Evolutionary conservation across 2,329 filamentous ascomycete species (phyloP), one percentile per base, ranked within the genome.

Genomic region (Knufia fluminis): DNA sequence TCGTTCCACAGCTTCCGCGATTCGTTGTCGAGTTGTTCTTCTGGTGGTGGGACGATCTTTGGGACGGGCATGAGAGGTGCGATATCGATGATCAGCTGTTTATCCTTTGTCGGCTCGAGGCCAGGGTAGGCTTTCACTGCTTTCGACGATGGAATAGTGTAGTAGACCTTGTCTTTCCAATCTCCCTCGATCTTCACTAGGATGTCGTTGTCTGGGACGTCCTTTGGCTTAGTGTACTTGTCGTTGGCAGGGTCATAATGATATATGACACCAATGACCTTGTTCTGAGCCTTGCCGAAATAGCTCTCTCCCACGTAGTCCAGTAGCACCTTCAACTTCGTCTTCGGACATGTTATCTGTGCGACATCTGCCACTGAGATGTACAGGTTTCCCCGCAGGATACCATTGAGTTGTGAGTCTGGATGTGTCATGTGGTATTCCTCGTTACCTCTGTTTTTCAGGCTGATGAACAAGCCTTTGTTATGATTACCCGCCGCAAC

Each of bases 341-440:
- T 95, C 70, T 89, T 83, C n/a, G 85, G 78, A 68, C 92, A 98
- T 33, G 83, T 90, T 52, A 97, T 77, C 65, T 85, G 94, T 61
- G 88, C 92, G 56, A 83, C 78, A 61, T 98, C 92, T 41, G 90
- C 85, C 19, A 98, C 92, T 7, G 85, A 90, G 54, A 98, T 83
- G 60, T 83, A 90, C 45, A 97, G 73, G n/a, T 85, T 82, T 20
- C 92, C 92, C 57, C 90, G 78, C 40, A 98, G 70, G 47, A 98
- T 74, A 16, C 92, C 92, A 23, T 90, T 89, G 1, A 98, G 74
- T 62, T 94, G 87, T 4, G 92, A 92, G n/a, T 86, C 82, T 3
- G 92, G 92, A 67, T 98, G 92, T 3, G 86, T 95, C 54, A 98
- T 78, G 64, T 94, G 89, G 67, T 98, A 98, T 54, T 90, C 86